phyloP scores from a whole-genome alignment of 2,329 filamentous ascomycete genomes.

The Stenocarpella maydis region DNA sequence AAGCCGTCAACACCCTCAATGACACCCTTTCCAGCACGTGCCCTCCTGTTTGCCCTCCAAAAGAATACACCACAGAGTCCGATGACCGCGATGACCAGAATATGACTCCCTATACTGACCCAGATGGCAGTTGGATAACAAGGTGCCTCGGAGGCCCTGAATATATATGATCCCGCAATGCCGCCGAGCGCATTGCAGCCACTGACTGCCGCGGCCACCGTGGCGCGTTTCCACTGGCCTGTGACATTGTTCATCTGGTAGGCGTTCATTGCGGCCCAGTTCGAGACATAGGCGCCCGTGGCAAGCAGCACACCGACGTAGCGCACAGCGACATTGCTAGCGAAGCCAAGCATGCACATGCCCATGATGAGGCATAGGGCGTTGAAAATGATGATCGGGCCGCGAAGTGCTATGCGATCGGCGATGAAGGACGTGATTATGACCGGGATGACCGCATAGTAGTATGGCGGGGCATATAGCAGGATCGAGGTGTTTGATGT shows the following conservation, averaged over 20 bases:
- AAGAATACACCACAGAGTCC: constrained; percentile 26
- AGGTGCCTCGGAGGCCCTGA: constrained; percentile 26
- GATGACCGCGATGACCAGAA: constrained; percentile 32
- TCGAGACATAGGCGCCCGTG: constrained; percentile 73
- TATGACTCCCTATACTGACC: constrained; percentile 34
- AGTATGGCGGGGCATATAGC: constrained; percentile 72
- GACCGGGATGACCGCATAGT: constrained; percentile 71
- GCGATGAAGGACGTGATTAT: constrained; percentile 69
- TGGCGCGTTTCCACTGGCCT: constrained; percentile 35
- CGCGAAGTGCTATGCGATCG: constrained; percentile 67
- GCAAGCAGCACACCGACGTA: constrained; percentile 72
- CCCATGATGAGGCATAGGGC: constrained; percentile 67
- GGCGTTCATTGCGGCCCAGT: constrained; percentile 72
- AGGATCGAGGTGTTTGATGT: constrained; percentile 62
- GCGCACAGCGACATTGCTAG: constrained; percentile 64
- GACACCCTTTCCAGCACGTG: constrained; percentile 21
- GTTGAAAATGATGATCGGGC: constrained; percentile 72
- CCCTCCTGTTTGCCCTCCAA: constrained; percentile 32
- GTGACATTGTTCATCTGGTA: constrained; percentile 70
- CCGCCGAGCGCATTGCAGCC: constrained; percentile 36
- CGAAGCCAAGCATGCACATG: constrained; percentile 72
- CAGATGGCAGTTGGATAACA: constrained; percentile 35
- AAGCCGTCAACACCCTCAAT: constrained; percentile 34
- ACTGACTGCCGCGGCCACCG: constrained; percentile 33
- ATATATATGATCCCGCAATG: constrained; percentile 35